These are phyloP conservation scores for Tuctoria greenei DNA, from an alignment of 176 grass and related monocot species.

Conservation along the genomic window DNA sequence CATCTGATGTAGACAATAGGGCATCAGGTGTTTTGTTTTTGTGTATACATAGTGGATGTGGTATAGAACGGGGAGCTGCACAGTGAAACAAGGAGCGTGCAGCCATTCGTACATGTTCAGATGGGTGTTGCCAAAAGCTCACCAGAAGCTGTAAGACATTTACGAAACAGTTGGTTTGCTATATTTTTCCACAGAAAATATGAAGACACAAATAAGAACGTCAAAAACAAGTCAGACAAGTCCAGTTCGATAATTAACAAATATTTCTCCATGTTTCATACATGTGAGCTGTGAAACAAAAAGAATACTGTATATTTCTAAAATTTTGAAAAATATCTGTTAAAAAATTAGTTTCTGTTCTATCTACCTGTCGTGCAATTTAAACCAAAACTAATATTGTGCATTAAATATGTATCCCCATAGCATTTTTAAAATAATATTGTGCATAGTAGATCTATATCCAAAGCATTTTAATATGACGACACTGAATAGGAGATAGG, in stretches of 20 bases:
- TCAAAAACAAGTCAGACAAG: not conserved
- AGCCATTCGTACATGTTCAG: constrained; percentile 94
- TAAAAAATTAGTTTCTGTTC: not conserved
- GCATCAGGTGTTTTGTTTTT: constrained; percentile 52
- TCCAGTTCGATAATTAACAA: constrained; percentile 10
- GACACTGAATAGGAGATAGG: too few species aligned
- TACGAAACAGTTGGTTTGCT: not conserved
- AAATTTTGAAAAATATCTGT: not conserved
- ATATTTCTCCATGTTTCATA: not conserved
- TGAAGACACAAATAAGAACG: not conserved
- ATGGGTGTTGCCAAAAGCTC: constrained; percentile 97
- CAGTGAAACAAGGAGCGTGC: constrained; percentile 97
- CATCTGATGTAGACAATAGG: constrained; percentile 38
- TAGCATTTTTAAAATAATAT: not conserved
- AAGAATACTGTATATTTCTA: not conserved
- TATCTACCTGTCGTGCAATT: not conserved
- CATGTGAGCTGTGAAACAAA: not conserved
- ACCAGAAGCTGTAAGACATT: constrained; percentile 75
- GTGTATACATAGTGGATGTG: constrained; percentile 58
- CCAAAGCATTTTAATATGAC: not conserved
- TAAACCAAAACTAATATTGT: constrained; percentile 6
- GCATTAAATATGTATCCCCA: not conserved
- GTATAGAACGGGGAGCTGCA: constrained; percentile 80
- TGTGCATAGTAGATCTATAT: too few species aligned
- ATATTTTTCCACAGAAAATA: constrained; percentile 23